These are phyloP conservation scores for Coemansia sp. DNA, from an alignment of 192 early-diverging fungal species.

Conservation along the genomic window DNA sequence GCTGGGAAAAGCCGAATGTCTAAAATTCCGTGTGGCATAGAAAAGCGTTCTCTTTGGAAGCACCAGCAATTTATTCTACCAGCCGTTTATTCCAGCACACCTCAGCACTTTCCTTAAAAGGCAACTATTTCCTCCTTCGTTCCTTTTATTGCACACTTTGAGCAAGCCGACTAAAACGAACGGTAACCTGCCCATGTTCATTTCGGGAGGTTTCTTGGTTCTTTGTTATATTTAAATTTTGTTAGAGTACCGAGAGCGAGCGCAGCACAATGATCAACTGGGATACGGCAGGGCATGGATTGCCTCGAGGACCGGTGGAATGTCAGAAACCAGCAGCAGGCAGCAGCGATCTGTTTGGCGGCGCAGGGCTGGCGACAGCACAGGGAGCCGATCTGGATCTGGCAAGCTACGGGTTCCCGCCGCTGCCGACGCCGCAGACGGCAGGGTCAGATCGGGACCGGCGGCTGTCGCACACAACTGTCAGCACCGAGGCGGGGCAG, in stretches of 20 bases:
- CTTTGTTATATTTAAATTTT: background rate
- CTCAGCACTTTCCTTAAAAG: too few relatives aligned
- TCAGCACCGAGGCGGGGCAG: constrained; percentile 9
- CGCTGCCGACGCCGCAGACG: constrained; percentile 4
- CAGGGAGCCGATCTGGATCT: background rate
- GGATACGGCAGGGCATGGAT: background rate
- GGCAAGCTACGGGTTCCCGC: background rate
- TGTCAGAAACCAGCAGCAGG: constrained; percentile 1
- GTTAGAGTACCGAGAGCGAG: background rate
- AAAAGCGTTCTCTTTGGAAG: too few relatives aligned
- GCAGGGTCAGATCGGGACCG: constrained; percentile 15
- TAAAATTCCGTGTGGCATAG: too few relatives aligned
- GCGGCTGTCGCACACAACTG: constrained; percentile 30
- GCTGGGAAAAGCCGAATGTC: too few relatives aligned
- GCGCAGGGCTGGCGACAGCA: background rate
- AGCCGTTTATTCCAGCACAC: too few relatives aligned
- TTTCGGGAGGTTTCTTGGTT: constrained; percentile 1
- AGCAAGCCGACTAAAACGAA: too few relatives aligned
- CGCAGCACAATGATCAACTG: constrained; percentile 5
- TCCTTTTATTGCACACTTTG: too few relatives aligned
- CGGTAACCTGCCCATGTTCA: background rate
- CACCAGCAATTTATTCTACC: too few relatives aligned
- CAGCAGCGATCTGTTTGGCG: constrained; percentile 1
- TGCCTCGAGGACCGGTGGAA: background rate
- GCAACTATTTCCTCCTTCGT: too few relatives aligned